Evolutionary conservation across 495 filamentous ascomycete genomes (phyloP).

Genomic region (Mycothermus thermophilus): DNA sequence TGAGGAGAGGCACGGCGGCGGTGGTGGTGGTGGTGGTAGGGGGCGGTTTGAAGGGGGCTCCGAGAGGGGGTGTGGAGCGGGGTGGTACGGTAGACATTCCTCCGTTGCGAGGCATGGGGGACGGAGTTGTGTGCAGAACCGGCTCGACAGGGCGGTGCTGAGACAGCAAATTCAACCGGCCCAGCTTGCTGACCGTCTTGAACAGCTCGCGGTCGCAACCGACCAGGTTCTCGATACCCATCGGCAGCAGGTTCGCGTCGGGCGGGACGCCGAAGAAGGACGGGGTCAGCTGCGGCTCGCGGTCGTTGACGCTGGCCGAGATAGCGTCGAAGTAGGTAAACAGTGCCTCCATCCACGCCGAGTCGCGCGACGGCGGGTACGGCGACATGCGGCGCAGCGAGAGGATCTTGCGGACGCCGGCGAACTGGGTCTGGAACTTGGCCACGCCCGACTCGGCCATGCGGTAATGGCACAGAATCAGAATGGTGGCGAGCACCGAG

Average conservation of each 20-base stretch:
- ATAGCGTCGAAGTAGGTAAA: constrained; percentile 97
- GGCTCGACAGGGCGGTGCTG: constrained; percentile 50
- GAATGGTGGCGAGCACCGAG: constrained; percentile 73
- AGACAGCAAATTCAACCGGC: constrained; percentile 76
- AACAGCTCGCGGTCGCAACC: constrained; percentile 77
- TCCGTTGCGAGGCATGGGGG: constrained; percentile 13
- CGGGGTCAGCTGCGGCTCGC: constrained; percentile 74
- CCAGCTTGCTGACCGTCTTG: constrained; percentile 62
- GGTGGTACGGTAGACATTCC: constrained; percentile 5
- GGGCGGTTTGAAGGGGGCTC: constrained; percentile 39
- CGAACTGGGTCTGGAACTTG: constrained; percentile 87
- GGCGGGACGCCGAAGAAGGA: constrained; percentile 46
- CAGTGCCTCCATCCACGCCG: constrained; percentile 82
- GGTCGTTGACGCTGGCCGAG: constrained; percentile 80
- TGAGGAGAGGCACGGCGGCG: too few relatives aligned
- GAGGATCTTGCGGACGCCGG: constrained; percentile 84
- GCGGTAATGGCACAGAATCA: constrained; percentile 83
- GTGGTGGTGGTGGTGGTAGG: too few relatives aligned
- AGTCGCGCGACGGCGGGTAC: constrained; percentile 52
- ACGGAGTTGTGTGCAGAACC: constrained; percentile 15
- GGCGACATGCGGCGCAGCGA: constrained; percentile 56
- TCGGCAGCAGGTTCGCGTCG: constrained; percentile 51
- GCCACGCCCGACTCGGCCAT: constrained; percentile 86
- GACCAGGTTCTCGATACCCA: constrained; percentile 57
- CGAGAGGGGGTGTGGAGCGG: constrained; percentile 22